phyloP scores from a whole-genome alignment of 495 filamentous ascomycete genomes.

The Penicillium cinerascens region DNA sequence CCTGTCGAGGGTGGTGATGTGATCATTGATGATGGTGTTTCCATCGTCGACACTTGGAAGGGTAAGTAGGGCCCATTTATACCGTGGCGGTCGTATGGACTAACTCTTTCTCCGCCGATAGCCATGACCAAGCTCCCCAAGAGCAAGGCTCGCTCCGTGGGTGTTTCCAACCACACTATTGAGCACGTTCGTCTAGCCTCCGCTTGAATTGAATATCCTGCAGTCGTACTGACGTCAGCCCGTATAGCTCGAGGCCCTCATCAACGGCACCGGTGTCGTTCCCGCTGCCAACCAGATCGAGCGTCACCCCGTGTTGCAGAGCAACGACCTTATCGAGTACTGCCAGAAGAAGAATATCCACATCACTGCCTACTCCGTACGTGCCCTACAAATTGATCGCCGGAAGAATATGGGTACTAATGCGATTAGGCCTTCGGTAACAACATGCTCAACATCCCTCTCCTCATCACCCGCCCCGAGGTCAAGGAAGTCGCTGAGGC shows the following conservation, averaged over 20 bases:
- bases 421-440: slow-evolving; percentile 42
- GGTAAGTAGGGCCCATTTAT: slow-evolving; percentile 18
- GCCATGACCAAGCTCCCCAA: slow-evolving; percentile 52
- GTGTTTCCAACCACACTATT: slow-evolving; percentile 50
- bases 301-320: slow-evolving; percentile 48
- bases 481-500: slow-evolving; percentile 43
- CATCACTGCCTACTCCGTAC: slow-evolving; percentile 48
- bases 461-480: slow-evolving; percentile 43
- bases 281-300: slow-evolving; percentile 52
- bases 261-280: slow-evolving; percentile 45
- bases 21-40: slow-evolving; percentile 43
- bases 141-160: slow-evolving; percentile 47
- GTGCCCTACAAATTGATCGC: not conserved
- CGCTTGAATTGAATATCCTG: not conserved
- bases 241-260: slow-evolving; percentile 45
- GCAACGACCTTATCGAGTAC: slow-evolving; percentile 42
- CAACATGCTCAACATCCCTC: slow-evolving; percentile 42
- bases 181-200: slow-evolving; percentile 32
- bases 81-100: not conserved
- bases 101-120: slow-evolving; percentile 2
- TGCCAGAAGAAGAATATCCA: slow-evolving; percentile 45
- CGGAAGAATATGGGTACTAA: slow-evolving; percentile 4
- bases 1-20: slow-evolving; percentile 38
- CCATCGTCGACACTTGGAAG: slow-evolving; percentile 52
- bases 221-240: slow-evolving; percentile 2